Evolutionary conservation across 495 filamentous ascomycete species (phyloP), one percentile per base, ranked within the genome.

Genomic region (Penicillium cataractarum): DNA sequence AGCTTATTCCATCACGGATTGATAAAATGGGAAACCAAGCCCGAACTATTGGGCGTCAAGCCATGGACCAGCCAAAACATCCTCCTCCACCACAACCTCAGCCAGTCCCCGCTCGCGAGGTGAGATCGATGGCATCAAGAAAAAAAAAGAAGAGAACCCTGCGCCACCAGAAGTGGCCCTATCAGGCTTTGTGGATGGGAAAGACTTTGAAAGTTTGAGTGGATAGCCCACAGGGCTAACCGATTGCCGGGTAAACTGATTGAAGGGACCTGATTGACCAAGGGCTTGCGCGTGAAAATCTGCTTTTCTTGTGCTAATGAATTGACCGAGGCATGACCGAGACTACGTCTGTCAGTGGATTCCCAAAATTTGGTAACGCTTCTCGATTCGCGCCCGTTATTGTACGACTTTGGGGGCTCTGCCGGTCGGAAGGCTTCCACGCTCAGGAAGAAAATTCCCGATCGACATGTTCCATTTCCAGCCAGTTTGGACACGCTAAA

Each of bases 41-140:
- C 31, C 17, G 53, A 10, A 35, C 52, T 39, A 56, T 29, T 31
- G 21, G 33, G 51, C 21, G 33, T 7, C 21, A 26, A 62, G 21
- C 61, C 61, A 55, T 63, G 61, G 61, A 29, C 49, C 49, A 61
- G 49, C 49, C 26, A 21, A 32, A 6, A 32, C n/a, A 33, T 35
- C 51, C 51, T 32, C 51, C 51, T 22, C 27, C 51, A 32, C 51
- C 9, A 12, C 33, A 19, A 33, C 17, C 22, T 8, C 27, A 26
- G 35, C 12, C 37, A 35, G 51, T 54, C n/a, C n/a, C 33, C 51
- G 31, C 51, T 35, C 33, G 51, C 51, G 26, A 53, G 50, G 8
- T 33, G 17, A 53, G 50, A 53, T 35, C 27, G 29, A 53, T 35
- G 29, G 5, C 2, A 31, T 53, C 50, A 19, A 22, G 29, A n/a